A percentile compares a stretch with the other conserved stretches of the same genome.
Conservation (phyloP, 2,329 filamentous ascomycete species). For the Colletotrichum navitas region DNA sequence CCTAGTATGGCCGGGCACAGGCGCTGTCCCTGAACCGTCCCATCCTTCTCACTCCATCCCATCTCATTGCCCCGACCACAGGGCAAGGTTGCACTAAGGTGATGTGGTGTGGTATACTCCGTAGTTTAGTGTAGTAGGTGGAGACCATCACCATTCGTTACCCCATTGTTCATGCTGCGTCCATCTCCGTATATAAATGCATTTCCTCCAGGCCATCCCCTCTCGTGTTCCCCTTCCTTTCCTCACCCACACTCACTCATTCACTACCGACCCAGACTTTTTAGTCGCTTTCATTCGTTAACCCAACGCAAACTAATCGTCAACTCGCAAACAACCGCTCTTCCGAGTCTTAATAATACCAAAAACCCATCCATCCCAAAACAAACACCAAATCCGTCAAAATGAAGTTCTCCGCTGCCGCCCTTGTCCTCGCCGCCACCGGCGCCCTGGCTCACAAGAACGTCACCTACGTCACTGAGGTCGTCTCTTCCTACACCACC, state of each 20-base stretch:
- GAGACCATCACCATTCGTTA: conserved; percentile 25
- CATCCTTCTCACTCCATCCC: conserved; percentile 32
- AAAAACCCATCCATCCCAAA: conserved; percentile 54
- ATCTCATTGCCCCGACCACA: conserved; percentile 36
- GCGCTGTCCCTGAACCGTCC: conserved; percentile 41
- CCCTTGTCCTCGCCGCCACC: conserved; percentile 65
- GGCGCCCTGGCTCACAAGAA: conserved; percentile 59
- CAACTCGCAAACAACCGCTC: conserved; percentile 50
- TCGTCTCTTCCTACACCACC: conserved; percentile 75
- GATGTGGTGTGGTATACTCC: too few relatives aligned
- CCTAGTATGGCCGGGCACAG: conserved; percentile 34
- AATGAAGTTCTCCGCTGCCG: conserved; percentile 73
- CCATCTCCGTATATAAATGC: conserved; percentile 62
- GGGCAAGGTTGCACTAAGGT: conserved; percentile 10
- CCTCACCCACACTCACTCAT: conserved; percentile 64
- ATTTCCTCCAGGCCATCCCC: conserved; percentile 54
- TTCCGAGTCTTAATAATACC: conserved; percentile 49
- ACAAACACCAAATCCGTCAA: conserved; percentile 58
- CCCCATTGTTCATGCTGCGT: conserved; percentile 37
- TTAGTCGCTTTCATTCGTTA: conserved; percentile 72
- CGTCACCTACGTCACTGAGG: conserved; percentile 73
- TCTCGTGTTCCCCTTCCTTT: conserved; percentile 51
- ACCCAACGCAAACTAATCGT: conserved; percentile 48
- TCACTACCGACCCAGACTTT: conserved; percentile 62
- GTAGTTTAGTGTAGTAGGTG: conserved; percentile 5